These are phyloP conservation scores for Porodaedalea pini DNA, from an alignment of 1,284 basidiomycete genomes.

Conservation along the genomic window DNA sequence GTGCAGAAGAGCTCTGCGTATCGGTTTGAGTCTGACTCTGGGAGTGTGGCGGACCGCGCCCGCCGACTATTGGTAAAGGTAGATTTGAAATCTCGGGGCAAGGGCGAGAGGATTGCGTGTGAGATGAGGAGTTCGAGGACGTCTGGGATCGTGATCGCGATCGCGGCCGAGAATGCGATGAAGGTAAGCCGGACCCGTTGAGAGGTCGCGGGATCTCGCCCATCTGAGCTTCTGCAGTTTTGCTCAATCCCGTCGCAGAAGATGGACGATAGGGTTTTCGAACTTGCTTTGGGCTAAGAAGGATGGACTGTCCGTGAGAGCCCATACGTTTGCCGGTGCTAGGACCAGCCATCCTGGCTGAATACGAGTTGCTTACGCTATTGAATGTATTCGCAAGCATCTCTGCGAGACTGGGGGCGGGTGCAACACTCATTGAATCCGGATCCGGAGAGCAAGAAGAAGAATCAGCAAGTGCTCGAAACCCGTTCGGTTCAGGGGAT, in stretches of 20 bases:
- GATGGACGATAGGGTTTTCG: background rate
- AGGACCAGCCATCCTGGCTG: background rate
- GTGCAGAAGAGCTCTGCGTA: background rate
- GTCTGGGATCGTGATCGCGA: background rate
- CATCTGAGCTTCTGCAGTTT: background rate
- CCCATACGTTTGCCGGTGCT: background rate
- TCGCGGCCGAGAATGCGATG: background rate
- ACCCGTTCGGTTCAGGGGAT: background rate
- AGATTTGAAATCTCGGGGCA: background rate
- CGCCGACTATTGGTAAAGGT: background rate
- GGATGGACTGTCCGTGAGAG: background rate
- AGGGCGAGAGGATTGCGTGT: background rate
- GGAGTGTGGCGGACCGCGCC: background rate
- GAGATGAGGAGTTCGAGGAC: background rate
- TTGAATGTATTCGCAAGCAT: constrained; percentile 14
- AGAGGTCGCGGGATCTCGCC: background rate
- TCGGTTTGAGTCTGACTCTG: background rate
- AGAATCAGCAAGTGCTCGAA: constrained; percentile 3
- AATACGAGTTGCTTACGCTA: background rate
- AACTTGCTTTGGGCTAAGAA: background rate
- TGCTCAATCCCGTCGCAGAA: background rate
- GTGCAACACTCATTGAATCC: background rate
- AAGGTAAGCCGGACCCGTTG: background rate
- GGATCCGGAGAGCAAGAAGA: constrained; percentile 16
- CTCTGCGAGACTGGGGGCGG: constrained; percentile 11